Percentiles rank a stretch among this genome's conserved stretches.
phyloP scores from a whole-genome alignment of 352 stramenopile genomes.

The Phytophthora idaei region DNA sequence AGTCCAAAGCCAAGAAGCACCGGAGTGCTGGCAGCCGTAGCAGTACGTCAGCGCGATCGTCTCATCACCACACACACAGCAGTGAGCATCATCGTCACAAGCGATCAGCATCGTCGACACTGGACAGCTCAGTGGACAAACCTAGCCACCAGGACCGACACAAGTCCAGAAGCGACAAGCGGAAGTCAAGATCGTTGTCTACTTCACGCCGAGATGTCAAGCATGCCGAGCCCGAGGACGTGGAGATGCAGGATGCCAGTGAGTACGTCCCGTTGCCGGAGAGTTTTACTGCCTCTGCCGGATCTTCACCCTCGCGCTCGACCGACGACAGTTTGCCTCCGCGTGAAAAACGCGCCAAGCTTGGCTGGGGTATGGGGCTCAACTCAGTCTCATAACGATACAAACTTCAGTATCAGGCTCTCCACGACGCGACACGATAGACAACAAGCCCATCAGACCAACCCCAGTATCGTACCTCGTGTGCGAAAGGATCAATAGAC shows the following conservation, averaged over 20 bases:
- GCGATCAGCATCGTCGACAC: slow-evolving; percentile 25
- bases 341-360: slow-evolving; percentile 63
- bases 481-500: slow-evolving; percentile 32
- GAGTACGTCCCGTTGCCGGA: slow-evolving; percentile 60
- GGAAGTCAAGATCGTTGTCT: slow-evolving; percentile 33
- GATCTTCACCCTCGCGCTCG: slow-evolving; percentile 13
- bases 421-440: slow-evolving; percentile 14
- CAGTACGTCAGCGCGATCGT: slow-evolving; percentile 20
- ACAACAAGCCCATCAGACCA: slow-evolving; percentile 12
- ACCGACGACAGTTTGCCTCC: slow-evolving; percentile 24
- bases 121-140: slow-evolving; percentile 27
- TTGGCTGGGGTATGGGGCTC: slow-evolving; percentile 85
- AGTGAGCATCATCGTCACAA: slow-evolving; percentile 37
- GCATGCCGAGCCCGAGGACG: slow-evolving; percentile 16
- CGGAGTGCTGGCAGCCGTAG: slow-evolving; percentile 22
- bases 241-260: slow-evolving; percentile 39
- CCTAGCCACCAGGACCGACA: slow-evolving; percentile 29
- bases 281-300: slow-evolving; percentile 46
- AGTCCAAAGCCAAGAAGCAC: slow-evolving; percentile 49
- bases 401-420: slow-evolving; percentile 8
- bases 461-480: no score
- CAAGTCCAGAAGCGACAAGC: slow-evolving; percentile 34
- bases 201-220: slow-evolving; percentile 26
- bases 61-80: slow-evolving; percentile 29
- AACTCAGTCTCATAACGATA: slow-evolving; percentile 34